Evolutionary conservation across 2,329 filamentous ascomycete genomes (phyloP), one percentile per base, ranked within the genome.

Genomic region (Ophiocordyceps camponoti-leonardi): DNA sequence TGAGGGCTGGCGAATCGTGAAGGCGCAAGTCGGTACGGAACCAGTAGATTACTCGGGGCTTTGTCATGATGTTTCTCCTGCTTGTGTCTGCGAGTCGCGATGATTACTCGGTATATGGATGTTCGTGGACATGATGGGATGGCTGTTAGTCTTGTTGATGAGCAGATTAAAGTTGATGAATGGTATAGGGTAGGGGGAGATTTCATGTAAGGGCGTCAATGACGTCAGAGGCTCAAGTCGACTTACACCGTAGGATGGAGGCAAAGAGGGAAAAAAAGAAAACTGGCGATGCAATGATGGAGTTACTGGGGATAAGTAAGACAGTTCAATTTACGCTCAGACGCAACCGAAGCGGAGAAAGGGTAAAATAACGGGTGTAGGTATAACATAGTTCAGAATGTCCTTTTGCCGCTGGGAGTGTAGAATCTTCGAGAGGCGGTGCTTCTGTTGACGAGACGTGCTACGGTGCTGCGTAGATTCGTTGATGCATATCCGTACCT

Each of bases 1-100:
- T 72, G 23, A 88, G 66, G 1, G 81, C 82, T 10, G 82, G 82
- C 0, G 81, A 86, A 59, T 87, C 83, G 61, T 87, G 82, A 2
- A 88, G 72, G 19, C 83, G 77, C 12, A 87, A 67, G 57, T 87
- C 83, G 6, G 83, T 87, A 46, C 83, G 75, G 54, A 86, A 86
- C 83, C 83, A 86, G 58, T 84, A 86, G 31, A 86, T 71, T 2
- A 86, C 81, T 28, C 62, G 55, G 22, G 58, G 51, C 28, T 59
- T 57, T 8, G 45, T 43, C 62, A 65, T 65, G n/a, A 43, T 49
- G 35, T 16, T 16, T n/a, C 33, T 37, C 3, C 16, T 18, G 3
- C 6, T 16, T 8, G 26, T 28, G 26, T 8, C 7, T 28, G 26
- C 26, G 10, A 28, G 26, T 28, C 4, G 26, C 10, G 2, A 8